Conservation (phyloP, 2,329 filamentous ascomycete species). For the Lasiodiplodia gonubiensis region DNA sequence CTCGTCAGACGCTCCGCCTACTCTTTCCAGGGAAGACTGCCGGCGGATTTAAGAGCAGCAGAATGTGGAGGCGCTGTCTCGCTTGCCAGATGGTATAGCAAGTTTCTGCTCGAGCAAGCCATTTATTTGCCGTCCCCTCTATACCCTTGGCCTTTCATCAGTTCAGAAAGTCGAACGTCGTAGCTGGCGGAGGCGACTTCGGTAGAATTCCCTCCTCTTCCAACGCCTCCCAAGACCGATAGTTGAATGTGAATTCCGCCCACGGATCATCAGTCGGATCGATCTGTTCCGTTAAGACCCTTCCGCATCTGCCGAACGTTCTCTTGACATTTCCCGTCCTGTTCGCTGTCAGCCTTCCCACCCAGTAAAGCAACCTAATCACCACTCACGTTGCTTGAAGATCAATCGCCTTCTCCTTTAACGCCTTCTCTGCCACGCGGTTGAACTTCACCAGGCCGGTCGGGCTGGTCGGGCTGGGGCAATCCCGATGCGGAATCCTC, state of each 20-base stretch:
- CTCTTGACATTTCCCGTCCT: slow-evolving; percentile 20
- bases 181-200: neutral
- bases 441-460: slow-evolving; percentile 18
- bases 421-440: slow-evolving; percentile 9
- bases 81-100: neutral
- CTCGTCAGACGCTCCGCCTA: neutral
- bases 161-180: slow-evolving; percentile 19
- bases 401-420: slow-evolving; percentile 5
- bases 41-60: neutral
- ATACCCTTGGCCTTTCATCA: neutral
- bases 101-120: neutral
- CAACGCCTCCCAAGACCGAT: slow-evolving; percentile 14
- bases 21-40: neutral
- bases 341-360: neutral
- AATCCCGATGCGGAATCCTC: slow-evolving; percentile 8
- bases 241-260: slow-evolving; percentile 19
- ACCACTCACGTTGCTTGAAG: slow-evolving; percentile 7
- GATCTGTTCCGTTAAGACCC: slow-evolving; percentile 21
- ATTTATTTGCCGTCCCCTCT: neutral
- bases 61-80: neutral
- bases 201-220: slow-evolving; percentile 3
- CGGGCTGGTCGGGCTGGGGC: slow-evolving; percentile 11
- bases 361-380: neutral
- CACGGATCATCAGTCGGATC: slow-evolving; percentile 21
- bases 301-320: slow-evolving; percentile 14